Percentiles rank a stretch among this genome's conserved stretches.
Evolutionary conservation across 2,329 filamentous ascomycete species (phyloP).

Genomic region (Alternaria gansuensis): DNA sequence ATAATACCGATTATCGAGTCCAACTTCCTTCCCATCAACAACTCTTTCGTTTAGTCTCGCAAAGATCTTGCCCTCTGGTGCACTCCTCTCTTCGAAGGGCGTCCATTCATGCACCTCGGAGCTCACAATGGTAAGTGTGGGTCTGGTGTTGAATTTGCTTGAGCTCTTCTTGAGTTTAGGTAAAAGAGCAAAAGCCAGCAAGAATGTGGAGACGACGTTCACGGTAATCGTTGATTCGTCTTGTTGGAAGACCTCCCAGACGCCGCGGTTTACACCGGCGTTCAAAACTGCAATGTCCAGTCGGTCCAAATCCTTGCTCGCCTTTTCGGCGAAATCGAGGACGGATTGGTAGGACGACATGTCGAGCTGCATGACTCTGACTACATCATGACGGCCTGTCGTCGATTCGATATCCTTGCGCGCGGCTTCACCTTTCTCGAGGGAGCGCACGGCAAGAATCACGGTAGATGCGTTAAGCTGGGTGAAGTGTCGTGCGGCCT

Average conservation of each 20-base stretch:
- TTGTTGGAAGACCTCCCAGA: constrained; percentile 39
- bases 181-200: constrained; percentile 46
- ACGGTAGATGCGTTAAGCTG: constrained; percentile 54
- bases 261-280: constrained; percentile 47
- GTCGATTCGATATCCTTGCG: constrained; percentile 52
- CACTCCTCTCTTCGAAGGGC: constrained; percentile 36
- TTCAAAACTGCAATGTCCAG: constrained; percentile 54
- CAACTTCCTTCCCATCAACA: constrained; percentile 13
- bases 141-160: constrained; percentile 31
- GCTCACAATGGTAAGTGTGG: constrained; percentile 45
- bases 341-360: constrained; percentile 54
- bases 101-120: constrained; percentile 47
- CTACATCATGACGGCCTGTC: constrained; percentile 41
- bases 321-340: constrained; percentile 43
- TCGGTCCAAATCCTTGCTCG: constrained; percentile 32
- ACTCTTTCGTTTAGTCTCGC: constrained; percentile 32
- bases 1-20: constrained; percentile 36
- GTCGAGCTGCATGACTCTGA: constrained; percentile 60
- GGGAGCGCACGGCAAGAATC: constrained; percentile 57
- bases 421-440: constrained; percentile 57
- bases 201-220: constrained; percentile 53
- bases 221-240: constrained; percentile 51
- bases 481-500: constrained; percentile 57
- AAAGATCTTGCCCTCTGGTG: constrained; percentile 43
- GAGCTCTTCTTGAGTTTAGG: constrained; percentile 42